Percentiles rank a stretch among this genome's conserved stretches.
Evolutionary conservation across 768 basidiomycete genomes (phyloP).

Genomic region (Goffeauzyma gilvescens): DNA sequence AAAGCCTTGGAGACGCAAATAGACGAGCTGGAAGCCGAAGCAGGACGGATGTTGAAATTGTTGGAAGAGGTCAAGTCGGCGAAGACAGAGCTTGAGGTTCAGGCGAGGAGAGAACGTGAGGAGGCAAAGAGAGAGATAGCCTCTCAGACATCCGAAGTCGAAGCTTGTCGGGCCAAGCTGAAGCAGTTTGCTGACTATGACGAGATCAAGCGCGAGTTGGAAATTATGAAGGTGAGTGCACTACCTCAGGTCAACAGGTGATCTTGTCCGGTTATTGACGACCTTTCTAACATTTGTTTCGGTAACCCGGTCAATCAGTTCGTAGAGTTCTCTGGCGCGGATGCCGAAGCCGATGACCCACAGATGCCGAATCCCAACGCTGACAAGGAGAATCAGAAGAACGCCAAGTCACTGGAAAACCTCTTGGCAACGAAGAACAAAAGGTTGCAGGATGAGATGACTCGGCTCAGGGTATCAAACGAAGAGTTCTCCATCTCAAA

Average conservation of each 20-base stretch:
- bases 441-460: conserved; percentile 74
- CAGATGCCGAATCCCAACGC: conserved; percentile 72
- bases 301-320: too few species aligned
- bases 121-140: conserved; percentile 44
- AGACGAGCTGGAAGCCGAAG: conserved; percentile 55
- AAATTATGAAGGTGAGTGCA: conserved; percentile 77
- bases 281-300: too few species aligned
- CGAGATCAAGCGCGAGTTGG: conserved; percentile 90
- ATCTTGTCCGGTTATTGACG: too few species aligned
- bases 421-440: conserved; percentile 88
- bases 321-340: conserved; percentile 83
- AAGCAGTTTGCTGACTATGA: conserved; percentile 72
- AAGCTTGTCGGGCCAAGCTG: conserved; percentile 48
- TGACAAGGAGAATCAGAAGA: conserved; percentile 54
- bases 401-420: conserved; percentile 67
- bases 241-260: too few species aligned
- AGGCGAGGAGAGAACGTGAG: conserved; percentile 41
- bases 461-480: conserved; percentile 58
- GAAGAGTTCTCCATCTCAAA: background rate
- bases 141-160: conserved; percentile 46
- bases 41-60: conserved; percentile 46
- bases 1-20: conserved; percentile 55
- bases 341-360: conserved; percentile 47
- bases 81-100: conserved; percentile 46
- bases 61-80: conserved; percentile 39